Evolutionary conservation across 768 basidiomycete species (phyloP).

Genomic region (Calvatia gigantea): DNA sequence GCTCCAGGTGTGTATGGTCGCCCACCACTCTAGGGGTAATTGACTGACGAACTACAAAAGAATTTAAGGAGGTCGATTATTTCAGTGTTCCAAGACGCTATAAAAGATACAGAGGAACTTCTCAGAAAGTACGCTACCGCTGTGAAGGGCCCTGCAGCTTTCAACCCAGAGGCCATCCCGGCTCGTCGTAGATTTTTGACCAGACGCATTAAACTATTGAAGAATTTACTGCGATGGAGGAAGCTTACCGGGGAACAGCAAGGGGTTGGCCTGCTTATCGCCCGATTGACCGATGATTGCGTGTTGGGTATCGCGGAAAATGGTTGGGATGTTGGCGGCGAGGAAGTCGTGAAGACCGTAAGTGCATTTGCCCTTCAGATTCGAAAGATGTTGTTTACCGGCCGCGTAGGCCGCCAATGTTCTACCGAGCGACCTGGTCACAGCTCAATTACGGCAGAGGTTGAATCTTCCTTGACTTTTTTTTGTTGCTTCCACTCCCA

Average conservation of each 20-base stretch:
- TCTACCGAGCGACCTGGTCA: slow-evolving; percentile 33
- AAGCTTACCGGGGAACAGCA: slow-evolving; percentile 63
- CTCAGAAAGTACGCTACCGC: slow-evolving; percentile 46
- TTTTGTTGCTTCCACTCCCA: neutral
- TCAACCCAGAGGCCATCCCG: slow-evolving; percentile 73
- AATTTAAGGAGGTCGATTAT: slow-evolving; percentile 53
- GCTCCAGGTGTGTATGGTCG: slow-evolving; percentile 48
- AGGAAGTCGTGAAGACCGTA: slow-evolving; percentile 61
- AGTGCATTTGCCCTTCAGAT: slow-evolving; percentile 18
- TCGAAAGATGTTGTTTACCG: slow-evolving; percentile 14
- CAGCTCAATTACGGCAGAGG: slow-evolving; percentile 20
- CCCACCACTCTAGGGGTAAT: neutral
- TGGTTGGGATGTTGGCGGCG: slow-evolving; percentile 88
- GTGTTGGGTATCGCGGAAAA: slow-evolving; percentile 65
- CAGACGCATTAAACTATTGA: slow-evolving; percentile 66
- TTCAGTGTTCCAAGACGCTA: slow-evolving; percentile 49
- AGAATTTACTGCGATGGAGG: slow-evolving; percentile 73
- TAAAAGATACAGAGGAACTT: slow-evolving; percentile 46
- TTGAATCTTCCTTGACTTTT: slow-evolving; percentile 13
- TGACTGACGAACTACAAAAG: slow-evolving; percentile 30
- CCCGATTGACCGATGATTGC: slow-evolving; percentile 52
- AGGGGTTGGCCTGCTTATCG: slow-evolving; percentile 51
- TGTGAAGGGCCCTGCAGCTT: slow-evolving; percentile 36
- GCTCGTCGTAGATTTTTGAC: slow-evolving; percentile 69
- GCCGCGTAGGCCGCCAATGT: slow-evolving; percentile 30